These are phyloP conservation scores for Schoenoplectus tabernaemontani DNA, from an alignment of 202 grass and related monocot species.

Conservation along the genomic window DNA sequence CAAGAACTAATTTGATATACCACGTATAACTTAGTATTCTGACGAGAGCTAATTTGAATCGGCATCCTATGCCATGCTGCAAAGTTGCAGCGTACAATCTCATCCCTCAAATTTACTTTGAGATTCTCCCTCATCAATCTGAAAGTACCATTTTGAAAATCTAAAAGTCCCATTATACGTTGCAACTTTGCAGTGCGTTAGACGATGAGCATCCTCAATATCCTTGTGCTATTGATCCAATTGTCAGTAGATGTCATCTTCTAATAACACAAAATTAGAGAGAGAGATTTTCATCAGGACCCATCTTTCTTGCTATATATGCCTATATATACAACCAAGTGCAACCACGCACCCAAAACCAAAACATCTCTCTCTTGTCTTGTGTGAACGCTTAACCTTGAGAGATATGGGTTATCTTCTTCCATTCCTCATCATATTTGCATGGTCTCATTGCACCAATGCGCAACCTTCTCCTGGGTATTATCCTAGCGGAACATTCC, in stretches of 20 bases:
- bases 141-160: no score
- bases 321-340: constrained; percentile 5
- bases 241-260: not conserved
- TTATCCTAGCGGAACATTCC: constrained; percentile 40
- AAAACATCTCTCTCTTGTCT: not conserved
- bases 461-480: constrained; percentile 60
- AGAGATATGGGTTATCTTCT: constrained; percentile 12
- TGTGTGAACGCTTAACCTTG: not conserved
- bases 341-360: not conserved
- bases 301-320: not conserved
- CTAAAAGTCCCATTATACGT: no score
- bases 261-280: not conserved
- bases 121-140: no score
- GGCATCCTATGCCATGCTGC: no score
- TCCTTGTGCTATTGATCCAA: not conserved
- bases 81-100: no score
- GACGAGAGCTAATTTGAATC: no score
- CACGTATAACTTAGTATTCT: no score
- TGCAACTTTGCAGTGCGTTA: no score
- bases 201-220: no score
- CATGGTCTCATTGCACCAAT: not conserved
- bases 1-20: no score
- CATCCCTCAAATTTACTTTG: no score
- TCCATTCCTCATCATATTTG: constrained; percentile 11
- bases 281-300: not conserved